Base-by-base conservation (phyloP, 2,329 filamentous ascomycete species). In the Nothopassalora personata region DNA sequence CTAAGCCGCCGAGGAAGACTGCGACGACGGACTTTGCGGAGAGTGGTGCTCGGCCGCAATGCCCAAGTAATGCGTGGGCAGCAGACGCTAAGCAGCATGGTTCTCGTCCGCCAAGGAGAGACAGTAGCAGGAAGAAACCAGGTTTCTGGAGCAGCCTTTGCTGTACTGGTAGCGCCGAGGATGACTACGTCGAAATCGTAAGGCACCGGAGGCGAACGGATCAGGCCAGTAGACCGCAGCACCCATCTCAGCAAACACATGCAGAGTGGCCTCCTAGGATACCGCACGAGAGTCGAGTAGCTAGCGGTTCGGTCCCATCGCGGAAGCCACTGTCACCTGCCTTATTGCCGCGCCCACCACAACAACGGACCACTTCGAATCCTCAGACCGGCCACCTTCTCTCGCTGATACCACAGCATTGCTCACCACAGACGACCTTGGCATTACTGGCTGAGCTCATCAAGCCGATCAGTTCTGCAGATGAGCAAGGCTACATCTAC, bases 401-500 rank as follows among this genome's bases (percentile, higher is more conserved):
- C 1, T 82, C 84, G 3, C 81, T 91, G 60, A 91, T 97, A 46
- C 91, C 90, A 0, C 73, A 81, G 8, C 76, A 80, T 1, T 78
- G 90, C 4, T 81, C 86, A 1, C 86, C 89, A 1, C 79, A 87
- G 66, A 88, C 85, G 0, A 79, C 89, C 0, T 87, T 90, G 0
- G 76, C 80, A 5, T 80, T 97, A 3, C 81, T 93, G 60, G 79
- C 87, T 2, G 92, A 97, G 73, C 80, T 97, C 9, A 84, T 75
- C 71, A 94, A 83, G 78, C 91, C 80, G 1, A 83, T 92, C 49
- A 91, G 90, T 0, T 78, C 84, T 23, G 78, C 81, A 56, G 90
- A 94, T 65, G 90, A 95, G 66, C 80, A 88, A 11, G 94, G 94
- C 39, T 99, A 94, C 76, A 97, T 99, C 66, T 99, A 99, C 81